These are phyloP conservation scores for Danielia oregonensis DNA, from an alignment of 805 yeast genomes.

Conservation along the genomic window DNA sequence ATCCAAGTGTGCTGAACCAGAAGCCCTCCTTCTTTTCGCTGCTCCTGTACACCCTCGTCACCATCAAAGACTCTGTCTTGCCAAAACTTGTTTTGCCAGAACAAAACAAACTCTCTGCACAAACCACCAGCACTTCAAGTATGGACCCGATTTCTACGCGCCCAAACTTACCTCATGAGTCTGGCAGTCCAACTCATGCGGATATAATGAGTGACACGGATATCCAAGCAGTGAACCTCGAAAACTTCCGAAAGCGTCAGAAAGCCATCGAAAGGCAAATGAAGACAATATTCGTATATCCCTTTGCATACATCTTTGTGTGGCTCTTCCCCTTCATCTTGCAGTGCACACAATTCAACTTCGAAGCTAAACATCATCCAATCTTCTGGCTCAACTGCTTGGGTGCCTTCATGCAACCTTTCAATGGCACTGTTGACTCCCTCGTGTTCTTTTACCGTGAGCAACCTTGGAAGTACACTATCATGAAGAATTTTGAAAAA, in stretches of 20 bases:
- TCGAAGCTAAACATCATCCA: constrained; percentile 47
- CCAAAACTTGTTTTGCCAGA: constrained; percentile 30
- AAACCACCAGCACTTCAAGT: constrained; percentile 1
- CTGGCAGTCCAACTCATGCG: neutral
- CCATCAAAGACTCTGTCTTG: constrained; percentile 20
- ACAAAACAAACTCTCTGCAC: constrained; percentile 1
- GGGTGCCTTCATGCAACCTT: constrained; percentile 76
- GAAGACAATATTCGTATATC: constrained; percentile 77
- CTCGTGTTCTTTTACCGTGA: constrained; percentile 74
- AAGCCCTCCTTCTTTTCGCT: constrained; percentile 34
- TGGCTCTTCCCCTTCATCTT: constrained; percentile 81
- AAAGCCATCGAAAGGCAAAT: constrained; percentile 70
- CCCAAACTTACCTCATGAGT: too few relatives aligned
- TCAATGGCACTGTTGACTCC: constrained; percentile 75
- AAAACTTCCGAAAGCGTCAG: constrained; percentile 59
- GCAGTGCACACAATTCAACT: constrained; percentile 53
- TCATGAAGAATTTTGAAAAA: constrained; percentile 34
- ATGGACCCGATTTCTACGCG: constrained; percentile 2
- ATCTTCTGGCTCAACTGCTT: constrained; percentile 61
- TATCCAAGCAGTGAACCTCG: constrained; percentile 59
- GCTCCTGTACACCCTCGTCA: constrained; percentile 23
- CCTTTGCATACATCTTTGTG: constrained; percentile 70
- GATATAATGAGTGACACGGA: constrained; percentile 25
- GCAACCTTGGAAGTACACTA: constrained; percentile 65
- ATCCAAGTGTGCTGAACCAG: constrained; percentile 13